Base-by-base conservation (phyloP, 2,329 filamentous ascomycete species). In the Curvularia sp. region DNA sequence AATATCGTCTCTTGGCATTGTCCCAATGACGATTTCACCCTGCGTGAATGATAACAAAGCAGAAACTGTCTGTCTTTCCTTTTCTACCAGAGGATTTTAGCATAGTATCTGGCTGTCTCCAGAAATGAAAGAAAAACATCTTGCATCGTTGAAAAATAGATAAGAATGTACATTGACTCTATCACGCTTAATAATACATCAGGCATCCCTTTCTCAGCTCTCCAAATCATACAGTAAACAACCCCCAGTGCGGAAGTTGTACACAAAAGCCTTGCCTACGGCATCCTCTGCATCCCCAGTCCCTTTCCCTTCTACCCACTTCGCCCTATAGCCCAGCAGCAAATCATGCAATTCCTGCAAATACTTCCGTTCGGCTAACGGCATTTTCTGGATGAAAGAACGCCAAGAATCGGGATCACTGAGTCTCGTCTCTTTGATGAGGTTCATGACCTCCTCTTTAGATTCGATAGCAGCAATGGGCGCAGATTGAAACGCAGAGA, bases 391-490 rank as follows among this genome's bases (percentile, higher is more conserved):
- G 63, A 95, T 91, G 5, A 92, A 86, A 57, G 84, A 86, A 22
- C 90, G 87, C 94, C 94, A 97, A 65, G 87, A 90, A 60, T 97
- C 94, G 0, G 87, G 81, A 59, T 97, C 93, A 2, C 88, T 89
- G 26, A 98, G 81, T 51, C 85, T 82, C 2, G 93, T 96, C 20
- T 87, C 84, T 31, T 88, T 83, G 53, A 98, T 88, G 31, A 89
- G 80, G 38, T 93, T 88, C 68, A 98, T 86, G 22, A 96, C 86
- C 49, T 90, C 87, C 70, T 97, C 93, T 52, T 91, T 89, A 1
- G 91, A 92, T 78, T 98, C 94, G 52, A 98, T 89, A 0, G 93
- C 94, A 9, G 91, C 86, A 58, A 97, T 91, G 0, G 93, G 92
- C 0, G 91, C 91, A 30, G 89, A 85, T 5, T 91, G 81, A 65